Percentiles rank a stretch among this genome's conserved stretches.
These are phyloP conservation scores for Ceratocystis harringtonii DNA, from an alignment of 2,329 filamentous ascomycete species.

Conservation along the genomic window DNA sequence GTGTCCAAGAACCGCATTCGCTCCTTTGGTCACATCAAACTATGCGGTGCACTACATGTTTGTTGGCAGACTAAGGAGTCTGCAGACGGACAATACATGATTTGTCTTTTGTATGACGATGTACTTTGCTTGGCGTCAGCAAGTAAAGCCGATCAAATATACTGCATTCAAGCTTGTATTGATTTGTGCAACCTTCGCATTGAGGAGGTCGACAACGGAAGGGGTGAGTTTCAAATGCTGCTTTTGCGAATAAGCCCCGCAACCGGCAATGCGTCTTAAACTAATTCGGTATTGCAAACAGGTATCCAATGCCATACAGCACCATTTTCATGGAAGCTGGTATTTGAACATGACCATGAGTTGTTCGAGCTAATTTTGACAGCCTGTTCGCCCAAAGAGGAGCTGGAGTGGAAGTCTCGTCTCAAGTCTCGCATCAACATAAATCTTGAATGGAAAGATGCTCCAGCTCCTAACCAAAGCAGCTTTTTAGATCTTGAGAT, in stretches of 20 bases:
- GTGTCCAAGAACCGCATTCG: slow-evolving; percentile 53
- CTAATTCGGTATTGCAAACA: slow-evolving; percentile 26
- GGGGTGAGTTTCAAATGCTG: slow-evolving; percentile 36
- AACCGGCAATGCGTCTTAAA: neutral
- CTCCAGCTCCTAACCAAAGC: slow-evolving; percentile 32
- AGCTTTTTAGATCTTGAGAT: slow-evolving; percentile 55
- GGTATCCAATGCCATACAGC: slow-evolving; percentile 78
- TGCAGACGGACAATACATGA: slow-evolving; percentile 65
- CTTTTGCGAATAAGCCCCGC: slow-evolving; percentile 1
- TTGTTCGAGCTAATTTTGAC: slow-evolving; percentile 77
- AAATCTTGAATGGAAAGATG: slow-evolving; percentile 6
- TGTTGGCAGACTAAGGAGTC: slow-evolving; percentile 60
- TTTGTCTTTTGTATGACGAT: slow-evolving; percentile 69
- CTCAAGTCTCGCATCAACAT: slow-evolving; percentile 30
- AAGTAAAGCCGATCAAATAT: slow-evolving; percentile 48
- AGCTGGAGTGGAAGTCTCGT: slow-evolving; percentile 62
- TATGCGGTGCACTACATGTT: slow-evolving; percentile 72
- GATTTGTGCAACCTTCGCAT: slow-evolving; percentile 49
- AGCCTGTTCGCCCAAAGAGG: slow-evolving; percentile 68
- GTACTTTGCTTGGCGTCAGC: slow-evolving; percentile 62
- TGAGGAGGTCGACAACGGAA: slow-evolving; percentile 60
- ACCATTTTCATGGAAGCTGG: slow-evolving; percentile 79
- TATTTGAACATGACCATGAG: slow-evolving; percentile 63
- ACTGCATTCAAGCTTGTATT: slow-evolving; percentile 62
- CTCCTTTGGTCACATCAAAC: slow-evolving; percentile 60